Conservation (phyloP, 306 rosid species). For the Begonia loranthoides region DNA sequence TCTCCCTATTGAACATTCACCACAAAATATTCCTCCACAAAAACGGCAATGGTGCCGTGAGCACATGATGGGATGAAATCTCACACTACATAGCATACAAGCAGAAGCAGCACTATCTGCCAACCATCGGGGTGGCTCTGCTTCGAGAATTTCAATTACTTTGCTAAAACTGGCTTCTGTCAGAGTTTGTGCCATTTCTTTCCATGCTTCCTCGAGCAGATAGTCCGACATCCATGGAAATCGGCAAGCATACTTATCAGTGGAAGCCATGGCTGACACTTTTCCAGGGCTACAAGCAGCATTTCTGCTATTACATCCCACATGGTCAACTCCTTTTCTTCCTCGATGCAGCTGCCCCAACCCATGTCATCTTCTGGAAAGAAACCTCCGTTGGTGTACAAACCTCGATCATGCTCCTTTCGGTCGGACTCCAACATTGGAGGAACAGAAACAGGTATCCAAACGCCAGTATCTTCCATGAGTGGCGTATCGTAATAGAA, state of each 20-base stretch:
- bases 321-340: constrained; percentile 84
- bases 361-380: constrained; percentile 81
- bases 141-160: constrained; percentile 55
- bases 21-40: constrained; percentile 95
- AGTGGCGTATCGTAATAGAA: constrained; percentile 65
- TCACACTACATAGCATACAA: constrained; percentile 86
- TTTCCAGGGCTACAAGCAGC: constrained; percentile 74
- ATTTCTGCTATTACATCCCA: constrained; percentile 93
- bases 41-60: constrained; percentile 92
- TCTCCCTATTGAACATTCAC: constrained; percentile 81
- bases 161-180: constrained; percentile 57
- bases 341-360: constrained; percentile 56
- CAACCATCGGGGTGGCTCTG: constrained; percentile 93
- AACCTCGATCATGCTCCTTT: constrained; percentile 53
- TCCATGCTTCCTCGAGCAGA: constrained; percentile 83
- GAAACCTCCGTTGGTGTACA: constrained; percentile 59
- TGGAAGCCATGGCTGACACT: constrained; percentile 53
- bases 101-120: constrained; percentile 80
- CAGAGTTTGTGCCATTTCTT: constrained; percentile 83
- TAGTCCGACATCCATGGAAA: constrained; percentile 51
- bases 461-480: constrained; percentile 74
- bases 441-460: constrained; percentile 98
- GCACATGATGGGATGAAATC: constrained; percentile 90
- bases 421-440: constrained; percentile 80
- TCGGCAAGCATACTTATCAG: constrained; percentile 22